phyloP scores from a whole-genome alignment of 345 rosid genomes.

The Brassica juncea region DNA sequence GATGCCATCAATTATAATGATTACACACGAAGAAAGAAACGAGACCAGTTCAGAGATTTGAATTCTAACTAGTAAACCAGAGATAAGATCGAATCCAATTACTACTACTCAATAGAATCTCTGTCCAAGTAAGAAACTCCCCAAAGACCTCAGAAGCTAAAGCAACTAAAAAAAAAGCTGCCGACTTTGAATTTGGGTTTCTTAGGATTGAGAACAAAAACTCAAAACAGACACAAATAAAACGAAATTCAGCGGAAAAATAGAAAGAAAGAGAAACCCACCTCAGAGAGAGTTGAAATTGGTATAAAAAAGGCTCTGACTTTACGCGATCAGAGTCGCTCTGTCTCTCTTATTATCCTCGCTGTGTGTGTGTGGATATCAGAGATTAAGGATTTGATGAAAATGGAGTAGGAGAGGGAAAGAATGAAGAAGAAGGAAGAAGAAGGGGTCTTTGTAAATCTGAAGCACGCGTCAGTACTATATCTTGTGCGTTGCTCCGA shows the following conservation, averaged over 20 bases:
- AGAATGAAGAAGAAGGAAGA: constrained; percentile 7
- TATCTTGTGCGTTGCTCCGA: not conserved
- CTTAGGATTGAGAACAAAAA: constrained; percentile 14
- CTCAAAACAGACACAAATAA: constrained; percentile 5
- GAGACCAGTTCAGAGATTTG: constrained; percentile 12
- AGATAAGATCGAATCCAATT: constrained; percentile 12
- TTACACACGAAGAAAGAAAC: not conserved
- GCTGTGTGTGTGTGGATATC: constrained; percentile 24
- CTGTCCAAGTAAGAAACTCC: not conserved
- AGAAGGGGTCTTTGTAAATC: constrained; percentile 29
- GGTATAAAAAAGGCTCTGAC: constrained; percentile 3
- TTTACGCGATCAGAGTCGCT: constrained; percentile 25
- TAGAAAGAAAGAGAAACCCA: constrained; percentile 25
- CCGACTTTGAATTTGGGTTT: constrained; percentile 16
- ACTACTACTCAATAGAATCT: not conserved
- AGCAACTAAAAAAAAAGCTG: constrained; percentile 20
- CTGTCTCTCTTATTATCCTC: not conserved
- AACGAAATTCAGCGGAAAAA: not conserved
- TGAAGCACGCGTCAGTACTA: constrained; percentile 15
- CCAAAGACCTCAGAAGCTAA: not conserved
- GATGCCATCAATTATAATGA: constrained; percentile 5
- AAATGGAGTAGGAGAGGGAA: constrained; percentile 11
- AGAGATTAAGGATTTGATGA: constrained; percentile 29
- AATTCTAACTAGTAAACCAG: constrained; percentile 3
- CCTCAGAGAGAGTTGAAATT: constrained; percentile 16